A percentile compares a stretch with the other conserved stretches of the same genome.
Conservation (phyloP, 306 rosid genomes). For the Vachellia pachyceras region DNA sequence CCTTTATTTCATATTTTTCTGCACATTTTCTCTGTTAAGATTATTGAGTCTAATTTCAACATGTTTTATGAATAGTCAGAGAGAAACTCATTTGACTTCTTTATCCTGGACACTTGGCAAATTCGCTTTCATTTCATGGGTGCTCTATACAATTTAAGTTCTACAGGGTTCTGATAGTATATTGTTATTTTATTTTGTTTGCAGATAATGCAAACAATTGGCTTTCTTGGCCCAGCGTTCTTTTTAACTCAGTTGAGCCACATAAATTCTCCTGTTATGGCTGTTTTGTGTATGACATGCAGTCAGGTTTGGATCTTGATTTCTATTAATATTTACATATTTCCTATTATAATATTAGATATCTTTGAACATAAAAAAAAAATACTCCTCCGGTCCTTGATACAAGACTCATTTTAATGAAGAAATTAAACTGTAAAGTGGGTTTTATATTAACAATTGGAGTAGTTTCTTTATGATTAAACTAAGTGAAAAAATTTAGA, state of each 20-base stretch:
- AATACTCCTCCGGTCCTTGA: too few relatives aligned
- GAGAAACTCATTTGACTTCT: constrained; percentile 3
- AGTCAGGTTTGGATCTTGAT: constrained; percentile 76
- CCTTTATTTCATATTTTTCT: neutral
- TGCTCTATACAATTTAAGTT: constrained; percentile 7
- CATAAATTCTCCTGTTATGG: constrained; percentile 82
- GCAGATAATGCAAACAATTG: constrained; percentile 97
- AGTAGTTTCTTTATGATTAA: neutral
- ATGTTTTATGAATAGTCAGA: neutral
- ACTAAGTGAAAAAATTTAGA: neutral
- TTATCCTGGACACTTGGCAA: constrained; percentile 6
- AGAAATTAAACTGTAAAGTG: too few relatives aligned
- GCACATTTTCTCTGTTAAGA: neutral
- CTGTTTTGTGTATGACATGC: constrained; percentile 96
- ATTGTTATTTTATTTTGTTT: constrained; percentile 22
- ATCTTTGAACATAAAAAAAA: neutral
- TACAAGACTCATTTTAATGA: too few relatives aligned
- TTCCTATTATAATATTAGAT: constrained; percentile 13
- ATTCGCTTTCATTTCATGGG: constrained; percentile 6
- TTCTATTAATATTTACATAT: neutral
- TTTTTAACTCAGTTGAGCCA: constrained; percentile 98
- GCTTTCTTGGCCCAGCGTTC: constrained; percentile 99
- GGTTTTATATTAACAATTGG: too few relatives aligned
- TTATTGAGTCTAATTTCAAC: constrained; percentile 7
- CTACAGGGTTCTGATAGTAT: constrained; percentile 11